A percentile compares a stretch with the other conserved stretches of the same genome.
phyloP scores from a whole-genome alignment of 305 asterid species.

The Petunia hybrid region DNA sequence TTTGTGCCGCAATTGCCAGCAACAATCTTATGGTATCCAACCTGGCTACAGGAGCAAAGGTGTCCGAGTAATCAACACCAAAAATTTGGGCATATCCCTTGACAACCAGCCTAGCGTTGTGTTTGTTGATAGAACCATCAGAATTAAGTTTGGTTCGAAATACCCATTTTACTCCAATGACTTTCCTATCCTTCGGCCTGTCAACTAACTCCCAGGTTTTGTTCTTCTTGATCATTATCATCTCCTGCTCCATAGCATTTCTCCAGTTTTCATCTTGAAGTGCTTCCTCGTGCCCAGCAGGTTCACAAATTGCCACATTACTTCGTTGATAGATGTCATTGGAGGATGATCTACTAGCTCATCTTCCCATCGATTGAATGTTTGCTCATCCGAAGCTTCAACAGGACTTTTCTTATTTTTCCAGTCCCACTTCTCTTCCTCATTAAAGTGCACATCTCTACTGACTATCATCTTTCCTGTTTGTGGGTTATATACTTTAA shows the following conservation, averaged over 20 bases:
- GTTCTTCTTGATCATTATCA: conserved; percentile 6
- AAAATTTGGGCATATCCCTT: no score
- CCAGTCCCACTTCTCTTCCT: conserved; percentile 16
- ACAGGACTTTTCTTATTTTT: neutral
- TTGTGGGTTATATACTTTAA: neutral
- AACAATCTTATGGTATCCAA: neutral
- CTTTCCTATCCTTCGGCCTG: neutral
- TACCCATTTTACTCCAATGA: conserved; percentile 21
- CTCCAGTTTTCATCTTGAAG: conserved; percentile 11
- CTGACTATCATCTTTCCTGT: neutral
- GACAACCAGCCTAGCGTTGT: neutral
- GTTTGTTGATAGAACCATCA: conserved; percentile 4
- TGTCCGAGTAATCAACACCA: neutral
- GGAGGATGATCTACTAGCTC: neutral
- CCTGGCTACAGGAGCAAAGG: conserved; percentile 4
- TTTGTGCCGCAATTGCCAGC: neutral
- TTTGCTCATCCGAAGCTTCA: neutral
- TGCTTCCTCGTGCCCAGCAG: no score
- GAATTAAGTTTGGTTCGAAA: conserved; percentile 20
- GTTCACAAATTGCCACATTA: conserved; percentile 23
- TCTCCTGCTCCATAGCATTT: conserved; percentile 1
- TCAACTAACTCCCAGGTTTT: conserved; percentile 30
- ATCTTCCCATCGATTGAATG: neutral
- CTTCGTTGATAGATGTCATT: neutral
- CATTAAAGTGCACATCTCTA: neutral